Conservation (phyloP, 2,329 filamentous ascomycete species). For the Ceratocystis lukuohia region DNA sequence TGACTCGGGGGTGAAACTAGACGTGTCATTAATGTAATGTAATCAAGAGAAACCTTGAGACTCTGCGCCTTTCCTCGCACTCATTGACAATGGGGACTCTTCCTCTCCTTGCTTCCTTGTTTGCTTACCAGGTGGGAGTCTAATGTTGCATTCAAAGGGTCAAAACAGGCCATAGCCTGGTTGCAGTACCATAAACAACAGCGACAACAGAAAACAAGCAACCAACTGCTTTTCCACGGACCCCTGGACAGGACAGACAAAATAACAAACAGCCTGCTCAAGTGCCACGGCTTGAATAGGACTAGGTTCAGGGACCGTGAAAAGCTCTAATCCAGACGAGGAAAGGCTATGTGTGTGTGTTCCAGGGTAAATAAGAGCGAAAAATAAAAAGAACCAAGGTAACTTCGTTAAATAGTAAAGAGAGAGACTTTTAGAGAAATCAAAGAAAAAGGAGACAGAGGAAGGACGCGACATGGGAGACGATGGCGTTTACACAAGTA, state of each 20-base stretch:
- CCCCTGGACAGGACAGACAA: not conserved
- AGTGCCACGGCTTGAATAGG: slow-evolving; percentile 3
- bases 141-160: slow-evolving; percentile 2
- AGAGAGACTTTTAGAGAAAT: not conserved
- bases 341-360: not conserved
- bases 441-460: not conserved
- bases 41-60: not conserved
- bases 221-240: not conserved
- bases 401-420: too few species aligned
- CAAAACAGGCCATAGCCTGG: not conserved
- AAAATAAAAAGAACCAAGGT: not conserved
- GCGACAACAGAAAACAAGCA: not conserved
- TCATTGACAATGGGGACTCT: not conserved
- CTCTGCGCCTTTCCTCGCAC: not conserved
- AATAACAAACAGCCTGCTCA: not conserved
- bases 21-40: not conserved
- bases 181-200: not conserved
- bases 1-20: not conserved
- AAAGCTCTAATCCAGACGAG: slow-evolving; percentile 5
- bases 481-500: not conserved
- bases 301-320: slow-evolving; percentile 11
- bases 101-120: not conserved
- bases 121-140: not conserved
- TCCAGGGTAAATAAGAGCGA: not conserved
- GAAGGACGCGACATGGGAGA: not conserved